Evolutionary conservation across 2,329 filamentous ascomycete species (phyloP).

Genomic region (Xylariaceae sp.): DNA sequence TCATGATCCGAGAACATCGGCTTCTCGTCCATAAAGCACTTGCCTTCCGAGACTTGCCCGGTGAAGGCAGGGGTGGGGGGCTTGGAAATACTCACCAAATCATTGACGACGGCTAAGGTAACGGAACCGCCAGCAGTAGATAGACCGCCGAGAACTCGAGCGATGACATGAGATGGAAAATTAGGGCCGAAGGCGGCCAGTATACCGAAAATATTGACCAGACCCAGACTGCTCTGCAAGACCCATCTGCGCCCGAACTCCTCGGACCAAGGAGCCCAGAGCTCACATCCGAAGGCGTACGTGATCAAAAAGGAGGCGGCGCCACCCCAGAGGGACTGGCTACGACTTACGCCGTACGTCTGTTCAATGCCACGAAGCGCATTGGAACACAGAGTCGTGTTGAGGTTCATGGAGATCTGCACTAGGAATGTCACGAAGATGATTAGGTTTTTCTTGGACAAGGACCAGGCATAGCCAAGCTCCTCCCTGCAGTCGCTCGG

Average conservation of each 20-base stretch:
- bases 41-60: too few species aligned
- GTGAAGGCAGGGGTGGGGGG: too few species aligned
- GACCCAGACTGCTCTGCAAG: slow-evolving; percentile 63
- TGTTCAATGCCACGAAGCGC: slow-evolving; percentile 57
- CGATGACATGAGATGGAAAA: slow-evolving; percentile 63
- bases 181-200: slow-evolving; percentile 67
- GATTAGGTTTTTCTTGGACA: slow-evolving; percentile 63
- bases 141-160: slow-evolving; percentile 63
- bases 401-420: slow-evolving; percentile 73
- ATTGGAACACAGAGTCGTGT: slow-evolving; percentile 68
- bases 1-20: too few species aligned
- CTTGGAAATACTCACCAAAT: too few species aligned
- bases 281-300: slow-evolving; percentile 80
- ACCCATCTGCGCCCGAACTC: slow-evolving; percentile 74
- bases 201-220: slow-evolving; percentile 73
- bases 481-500: slow-evolving; percentile 60
- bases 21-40: too few species aligned
- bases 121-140: slow-evolving; percentile 67
- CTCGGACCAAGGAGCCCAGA: slow-evolving; percentile 83
- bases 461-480: slow-evolving; percentile 55
- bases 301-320: slow-evolving; percentile 67
- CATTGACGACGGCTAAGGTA: slow-evolving; percentile 67
- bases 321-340: slow-evolving; percentile 65
- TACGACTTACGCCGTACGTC: slow-evolving; percentile 61
- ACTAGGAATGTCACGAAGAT: slow-evolving; percentile 64